Base-by-base conservation (phyloP, 768 basidiomycete genomes). In the Russula olivacea region DNA sequence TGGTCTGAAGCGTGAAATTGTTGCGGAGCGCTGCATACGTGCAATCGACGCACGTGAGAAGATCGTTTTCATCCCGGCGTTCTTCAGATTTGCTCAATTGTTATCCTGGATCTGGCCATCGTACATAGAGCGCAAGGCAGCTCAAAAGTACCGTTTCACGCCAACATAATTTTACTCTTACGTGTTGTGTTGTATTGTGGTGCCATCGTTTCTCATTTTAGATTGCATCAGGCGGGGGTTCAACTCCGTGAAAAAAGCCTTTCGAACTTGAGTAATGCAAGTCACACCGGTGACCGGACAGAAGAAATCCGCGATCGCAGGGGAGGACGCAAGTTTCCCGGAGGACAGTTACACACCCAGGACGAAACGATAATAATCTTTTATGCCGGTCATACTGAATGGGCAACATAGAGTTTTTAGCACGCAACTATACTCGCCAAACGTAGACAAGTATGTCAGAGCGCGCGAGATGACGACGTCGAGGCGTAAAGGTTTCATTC, bases 41-140 rank as follows among this genome's bases (percentile, higher is more conserved):
- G 87, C 86, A 1, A 77, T 88, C 4, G 90, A 92, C 70, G 57
- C 66, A 2, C 70, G 78, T 2, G 83, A 85, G 69, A 84, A 77
- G 69, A 74, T 74, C 0, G 82, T 91, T 1, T 84, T 86, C 63
- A 78, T 85, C 69, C 89, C 88, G 58, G 56, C 53, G 4, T 60
- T 67, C 66, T 69, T 81, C 76, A 78, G 76, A 74, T 68, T 69
- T 38, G 86, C 70, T 0, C 84, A 85, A 68, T 51, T 85, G 36
- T 51, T 86, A 38, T 89, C 87, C 70, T 90, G 87, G 88, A 56
- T 85, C 3, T 79, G 78, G 74, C 89, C 86, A 4, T 49, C 74
- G 0, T 76, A 83, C 49, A 70, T 89, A 10, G 87, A 91, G 68
- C 69, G 79, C 72, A 72, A 73, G 55, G 87, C 87, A 2, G 77